Evolutionary conservation across 805 yeast genomes (phyloP).

Genomic region (Yarrowia sp.): DNA sequence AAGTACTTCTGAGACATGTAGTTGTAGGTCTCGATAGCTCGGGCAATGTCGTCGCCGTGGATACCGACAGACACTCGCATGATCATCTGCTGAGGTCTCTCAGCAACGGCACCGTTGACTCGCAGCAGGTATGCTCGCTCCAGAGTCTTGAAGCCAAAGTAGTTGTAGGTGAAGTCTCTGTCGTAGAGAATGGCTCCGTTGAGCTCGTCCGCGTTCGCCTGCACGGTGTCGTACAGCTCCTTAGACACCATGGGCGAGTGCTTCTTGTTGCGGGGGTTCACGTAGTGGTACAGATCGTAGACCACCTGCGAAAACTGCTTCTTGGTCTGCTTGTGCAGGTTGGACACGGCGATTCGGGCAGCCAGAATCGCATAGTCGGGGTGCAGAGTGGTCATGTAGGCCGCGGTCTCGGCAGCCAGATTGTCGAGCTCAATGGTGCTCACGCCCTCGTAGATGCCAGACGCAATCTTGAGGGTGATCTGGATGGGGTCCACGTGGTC

Average conservation of each 20-base stretch:
- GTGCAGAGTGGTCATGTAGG: constrained; percentile 95
- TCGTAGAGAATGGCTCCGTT: constrained; percentile 76
- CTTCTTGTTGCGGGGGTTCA: constrained; percentile 77
- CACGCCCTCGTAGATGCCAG: constrained; percentile 96
- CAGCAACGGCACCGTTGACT: constrained; percentile 70
- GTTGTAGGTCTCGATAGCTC: constrained; percentile 81
- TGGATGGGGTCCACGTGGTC: constrained; percentile 93
- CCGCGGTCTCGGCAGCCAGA: constrained; percentile 95
- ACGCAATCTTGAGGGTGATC: constrained; percentile 90
- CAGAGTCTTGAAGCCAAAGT: constrained; percentile 91
- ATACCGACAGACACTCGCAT: constrained; percentile 94
- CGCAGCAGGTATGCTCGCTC: constrained; percentile 83
- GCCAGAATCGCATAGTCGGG: constrained; percentile 97
- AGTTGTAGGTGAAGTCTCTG: constrained; percentile 79
- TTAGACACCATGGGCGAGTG: constrained; percentile 76
- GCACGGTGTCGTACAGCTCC: constrained; percentile 67
- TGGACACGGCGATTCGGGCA: constrained; percentile 93
- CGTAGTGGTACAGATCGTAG: constrained; percentile 72
- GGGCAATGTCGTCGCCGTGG: constrained; percentile 70
- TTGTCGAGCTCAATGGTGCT: constrained; percentile 87
- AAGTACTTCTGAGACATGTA: constrained; percentile 86
- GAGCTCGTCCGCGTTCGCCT: constrained; percentile 66
- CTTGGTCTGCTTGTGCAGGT: constrained; percentile 92
- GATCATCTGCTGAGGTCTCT: constrained; percentile 89
- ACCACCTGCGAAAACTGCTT: constrained; percentile 82